Evolutionary conservation across 2,329 filamentous ascomycete species (phyloP).

Genomic region (Coniochaeta sp.): DNA sequence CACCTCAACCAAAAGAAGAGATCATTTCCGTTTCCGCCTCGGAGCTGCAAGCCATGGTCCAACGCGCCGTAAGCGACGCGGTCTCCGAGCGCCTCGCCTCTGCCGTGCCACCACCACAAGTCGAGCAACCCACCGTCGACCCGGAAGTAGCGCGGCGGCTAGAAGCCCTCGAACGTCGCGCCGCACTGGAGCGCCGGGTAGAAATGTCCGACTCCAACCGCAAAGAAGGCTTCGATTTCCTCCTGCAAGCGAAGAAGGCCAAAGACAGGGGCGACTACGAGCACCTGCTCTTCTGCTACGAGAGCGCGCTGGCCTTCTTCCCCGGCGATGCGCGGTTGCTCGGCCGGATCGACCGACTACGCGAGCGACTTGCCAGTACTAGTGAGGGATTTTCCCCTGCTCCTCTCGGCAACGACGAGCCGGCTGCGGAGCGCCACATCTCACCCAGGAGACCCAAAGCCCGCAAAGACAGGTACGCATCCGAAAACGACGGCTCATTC

Average conservation of each 20-base stretch:
- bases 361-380: slow-evolving; percentile 38
- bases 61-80: too few species aligned
- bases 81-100: slow-evolving; percentile 78
- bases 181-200: slow-evolving; percentile 79
- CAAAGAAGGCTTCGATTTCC: slow-evolving; percentile 73
- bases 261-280: slow-evolving; percentile 75
- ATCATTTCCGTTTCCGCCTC: slow-evolving; percentile 54
- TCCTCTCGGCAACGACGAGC: too few species aligned
- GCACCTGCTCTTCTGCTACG: slow-evolving; percentile 78
- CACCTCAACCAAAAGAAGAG: slow-evolving; percentile 16
- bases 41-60: slow-evolving; percentile 84
- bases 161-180: too few species aligned
- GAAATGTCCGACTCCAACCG: slow-evolving; percentile 58
- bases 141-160: slow-evolving; percentile 68
- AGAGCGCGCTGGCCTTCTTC: slow-evolving; percentile 77
- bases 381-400: too few species aligned
- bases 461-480: neutral
- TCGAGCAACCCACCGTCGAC: slow-evolving; percentile 47
- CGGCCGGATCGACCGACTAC: slow-evolving; percentile 60
- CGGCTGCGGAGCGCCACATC: too few species aligned
- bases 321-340: slow-evolving; percentile 74
- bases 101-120: slow-evolving; percentile 35
- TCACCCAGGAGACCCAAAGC: too few species aligned
- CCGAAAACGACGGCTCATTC: neutral
- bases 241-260: slow-evolving; percentile 89